These are phyloP conservation scores for Colletotrichum lupini DNA, from an alignment of 2,329 filamentous ascomycete species.

Conservation along the genomic window DNA sequence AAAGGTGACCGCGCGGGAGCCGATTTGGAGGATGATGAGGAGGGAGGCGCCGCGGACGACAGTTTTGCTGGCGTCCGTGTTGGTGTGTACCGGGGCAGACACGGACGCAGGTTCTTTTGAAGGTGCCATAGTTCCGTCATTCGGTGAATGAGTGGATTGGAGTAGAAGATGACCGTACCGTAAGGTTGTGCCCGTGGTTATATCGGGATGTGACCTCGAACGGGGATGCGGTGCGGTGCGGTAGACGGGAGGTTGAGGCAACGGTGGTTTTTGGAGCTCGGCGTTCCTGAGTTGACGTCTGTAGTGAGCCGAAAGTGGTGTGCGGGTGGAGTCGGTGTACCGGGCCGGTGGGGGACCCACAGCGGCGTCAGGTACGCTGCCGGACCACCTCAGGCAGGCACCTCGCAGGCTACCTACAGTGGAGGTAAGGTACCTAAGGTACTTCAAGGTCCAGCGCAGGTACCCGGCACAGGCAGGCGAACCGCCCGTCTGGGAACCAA, in stretches of 20 bases:
- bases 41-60: constrained; percentile 80
- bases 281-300: background rate
- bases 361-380: constrained; percentile 14
- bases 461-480: background rate
- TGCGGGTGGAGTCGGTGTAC: background rate
- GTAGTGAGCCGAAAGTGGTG: background rate
- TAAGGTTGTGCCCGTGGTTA: background rate
- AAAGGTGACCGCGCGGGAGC: constrained; percentile 90
- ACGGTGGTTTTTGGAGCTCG: constrained; percentile 12
- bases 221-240: background rate
- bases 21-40: constrained; percentile 88
- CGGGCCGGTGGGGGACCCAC: constrained; percentile 5
- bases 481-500: background rate
- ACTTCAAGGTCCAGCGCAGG: background rate
- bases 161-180: background rate
- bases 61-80: constrained; percentile 35
- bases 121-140: background rate
- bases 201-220: background rate
- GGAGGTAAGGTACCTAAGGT: no score
- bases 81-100: background rate
- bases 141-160: background rate
- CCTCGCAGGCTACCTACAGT: no score
- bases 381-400: constrained; percentile 7
- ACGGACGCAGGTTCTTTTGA: background rate
- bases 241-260: constrained; percentile 5